Percentiles rank a stretch among this genome's conserved stretches.
phyloP scores from a whole-genome alignment of 257 asterid species.

The Petrea volubilis region DNA sequence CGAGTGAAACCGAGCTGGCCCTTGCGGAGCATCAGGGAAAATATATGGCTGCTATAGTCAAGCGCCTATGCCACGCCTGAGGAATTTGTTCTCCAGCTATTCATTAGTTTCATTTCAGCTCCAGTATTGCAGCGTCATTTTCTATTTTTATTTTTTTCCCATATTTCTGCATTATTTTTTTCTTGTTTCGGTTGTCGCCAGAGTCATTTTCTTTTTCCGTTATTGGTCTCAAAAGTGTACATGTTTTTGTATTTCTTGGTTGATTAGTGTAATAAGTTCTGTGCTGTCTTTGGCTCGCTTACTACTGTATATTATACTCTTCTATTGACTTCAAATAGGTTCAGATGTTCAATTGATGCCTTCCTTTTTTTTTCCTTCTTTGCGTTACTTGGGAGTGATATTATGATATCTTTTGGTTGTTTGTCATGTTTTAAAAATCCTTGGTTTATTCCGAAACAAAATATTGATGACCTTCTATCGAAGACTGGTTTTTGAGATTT shows the following conservation, averaged over 20 bases:
- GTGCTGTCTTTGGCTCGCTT: not conserved
- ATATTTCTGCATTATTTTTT: not conserved
- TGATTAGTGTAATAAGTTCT: not conserved
- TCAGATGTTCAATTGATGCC: not conserved
- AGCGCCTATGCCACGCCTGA: slow-evolving; percentile 42
- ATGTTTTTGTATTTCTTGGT: not conserved
- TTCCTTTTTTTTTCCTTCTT: not conserved
- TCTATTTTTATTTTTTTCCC: not conserved
- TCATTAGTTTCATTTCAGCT: not conserved
- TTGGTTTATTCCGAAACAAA: too few relatives aligned
- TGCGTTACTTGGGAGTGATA: not conserved
- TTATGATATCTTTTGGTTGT: too few relatives aligned
- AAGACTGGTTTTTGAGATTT: too few relatives aligned
- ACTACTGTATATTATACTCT: not conserved
- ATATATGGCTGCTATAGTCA: slow-evolving; percentile 53
- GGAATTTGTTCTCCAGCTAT: slow-evolving; percentile 30
- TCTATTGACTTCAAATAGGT: not conserved
- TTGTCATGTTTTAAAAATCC: too few relatives aligned
- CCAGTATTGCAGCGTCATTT: not conserved
- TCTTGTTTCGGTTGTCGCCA: not conserved
- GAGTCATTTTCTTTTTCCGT: not conserved
- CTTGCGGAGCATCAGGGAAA: slow-evolving; percentile 61
- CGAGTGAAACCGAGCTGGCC: slow-evolving; percentile 49
- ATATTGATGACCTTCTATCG: too few relatives aligned
- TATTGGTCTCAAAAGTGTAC: not conserved